Evolutionary conservation across 2,329 filamentous ascomycete species (phyloP).

Genomic region (Magnaporthales sp.): DNA sequence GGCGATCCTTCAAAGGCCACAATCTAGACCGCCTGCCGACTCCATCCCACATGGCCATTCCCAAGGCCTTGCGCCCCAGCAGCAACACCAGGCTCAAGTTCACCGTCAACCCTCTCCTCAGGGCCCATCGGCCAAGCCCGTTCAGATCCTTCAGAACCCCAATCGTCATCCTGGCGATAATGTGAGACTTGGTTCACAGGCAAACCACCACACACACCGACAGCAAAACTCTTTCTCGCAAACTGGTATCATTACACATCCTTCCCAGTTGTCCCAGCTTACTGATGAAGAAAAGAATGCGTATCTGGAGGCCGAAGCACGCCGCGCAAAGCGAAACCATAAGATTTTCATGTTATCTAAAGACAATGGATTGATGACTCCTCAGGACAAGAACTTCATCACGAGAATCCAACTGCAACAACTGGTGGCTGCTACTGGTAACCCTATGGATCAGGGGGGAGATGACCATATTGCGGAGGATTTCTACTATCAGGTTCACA

Average conservation of each 20-base stretch:
- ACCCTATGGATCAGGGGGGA: constrained; percentile 67
- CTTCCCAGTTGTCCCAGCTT: constrained; percentile 66
- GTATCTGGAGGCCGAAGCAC: constrained; percentile 84
- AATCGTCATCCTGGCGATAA: constrained; percentile 46
- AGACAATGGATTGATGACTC: constrained; percentile 97
- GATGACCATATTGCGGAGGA: constrained; percentile 83
- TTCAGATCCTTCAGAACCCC: constrained; percentile 74
- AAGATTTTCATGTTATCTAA: constrained; percentile 92
- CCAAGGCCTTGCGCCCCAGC: constrained; percentile 10
- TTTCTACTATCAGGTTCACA: constrained; percentile 98
- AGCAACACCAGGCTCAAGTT: constrained; percentile 17
- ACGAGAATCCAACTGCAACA: constrained; percentile 97
- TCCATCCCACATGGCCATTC: not conserved
- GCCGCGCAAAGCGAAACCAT: constrained; percentile 92
- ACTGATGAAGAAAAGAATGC: constrained; percentile 77
- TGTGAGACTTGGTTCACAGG: constrained; percentile 14
- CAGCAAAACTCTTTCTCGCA: constrained; percentile 50
- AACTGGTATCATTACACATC: constrained; percentile 44
- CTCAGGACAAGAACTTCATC: constrained; percentile 99
- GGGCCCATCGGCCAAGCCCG: constrained; percentile 43
- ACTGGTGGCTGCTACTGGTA: constrained; percentile 84
- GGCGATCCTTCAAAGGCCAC: constrained; percentile 46
- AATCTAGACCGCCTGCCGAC: constrained; percentile 27
- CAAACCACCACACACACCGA: constrained; percentile 21
- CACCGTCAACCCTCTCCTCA: constrained; percentile 16